Evolutionary conservation across 805 yeast species (phyloP).

Genomic region (Cyberlindnera mrakii): DNA sequence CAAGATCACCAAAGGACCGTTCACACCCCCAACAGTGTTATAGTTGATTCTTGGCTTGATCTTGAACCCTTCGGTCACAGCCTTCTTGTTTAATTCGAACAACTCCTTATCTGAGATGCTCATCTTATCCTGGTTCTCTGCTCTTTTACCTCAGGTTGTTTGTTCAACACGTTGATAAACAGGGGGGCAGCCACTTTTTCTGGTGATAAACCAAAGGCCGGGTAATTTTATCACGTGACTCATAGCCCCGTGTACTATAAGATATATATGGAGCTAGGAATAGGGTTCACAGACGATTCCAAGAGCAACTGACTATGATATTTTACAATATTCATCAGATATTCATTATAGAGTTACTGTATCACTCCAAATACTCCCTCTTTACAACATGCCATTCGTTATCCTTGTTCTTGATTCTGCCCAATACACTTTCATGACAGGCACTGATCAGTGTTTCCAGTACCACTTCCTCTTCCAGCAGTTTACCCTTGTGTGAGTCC

Average conservation of each 20-base stretch:
- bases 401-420: conserved; percentile 12
- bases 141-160: neutral
- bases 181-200: no score
- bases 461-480: neutral
- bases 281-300: no score
- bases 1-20: conserved; percentile 93
- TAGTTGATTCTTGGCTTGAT: conserved; percentile 87
- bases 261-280: no score
- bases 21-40: conserved; percentile 97
- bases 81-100: conserved; percentile 78
- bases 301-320: no score
- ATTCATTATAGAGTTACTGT: neutral
- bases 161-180: neutral
- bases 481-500: neutral
- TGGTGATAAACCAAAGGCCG: neutral
- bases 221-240: neutral
- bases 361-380: conserved; percentile 9
- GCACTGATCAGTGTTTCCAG: neutral
- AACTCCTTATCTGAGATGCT: conserved; percentile 33
- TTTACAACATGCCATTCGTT: conserved; percentile 24
- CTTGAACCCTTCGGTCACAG: conserved; percentile 87
- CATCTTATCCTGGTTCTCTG: conserved; percentile 6
- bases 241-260: no score
- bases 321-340: neutral
- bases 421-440: neutral